A percentile compares a stretch with the other conserved stretches of the same genome.
These are phyloP conservation scores for Gnomoniopsis sp. DNA, from an alignment of 2,329 filamentous ascomycete species.

Conservation along the genomic window DNA sequence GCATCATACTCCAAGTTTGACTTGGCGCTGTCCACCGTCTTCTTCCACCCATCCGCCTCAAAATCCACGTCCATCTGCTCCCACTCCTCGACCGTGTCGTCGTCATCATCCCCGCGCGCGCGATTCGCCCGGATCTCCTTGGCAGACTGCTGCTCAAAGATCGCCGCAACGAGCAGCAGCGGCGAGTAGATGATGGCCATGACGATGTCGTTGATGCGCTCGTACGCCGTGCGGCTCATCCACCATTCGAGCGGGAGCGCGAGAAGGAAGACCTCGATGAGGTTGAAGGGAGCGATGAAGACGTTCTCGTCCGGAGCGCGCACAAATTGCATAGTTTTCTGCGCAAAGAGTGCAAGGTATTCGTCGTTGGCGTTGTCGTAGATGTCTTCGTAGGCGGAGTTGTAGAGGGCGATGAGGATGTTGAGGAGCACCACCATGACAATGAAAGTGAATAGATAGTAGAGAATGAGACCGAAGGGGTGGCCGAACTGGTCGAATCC, in stretches of 20 bases:
- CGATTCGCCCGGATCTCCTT: conserved; percentile 69
- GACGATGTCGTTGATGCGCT: conserved; percentile 79
- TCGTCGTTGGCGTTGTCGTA: conserved; percentile 93
- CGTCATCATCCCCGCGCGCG: conserved; percentile 78
- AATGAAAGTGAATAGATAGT: conserved; percentile 97
- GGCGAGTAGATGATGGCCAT: conserved; percentile 87
- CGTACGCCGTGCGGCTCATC: conserved; percentile 72
- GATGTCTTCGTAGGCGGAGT: conserved; percentile 93
- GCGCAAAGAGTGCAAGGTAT: conserved; percentile 87
- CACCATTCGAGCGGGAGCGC: conserved; percentile 91
- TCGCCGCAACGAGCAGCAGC: conserved; percentile 73
- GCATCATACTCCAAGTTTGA: conserved; percentile 80
- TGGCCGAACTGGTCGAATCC: conserved; percentile 88
- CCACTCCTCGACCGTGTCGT: conserved; percentile 89
- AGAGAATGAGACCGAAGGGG: conserved; percentile 90
- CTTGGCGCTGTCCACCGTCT: conserved; percentile 70
- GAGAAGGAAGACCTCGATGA: conserved; percentile 81
- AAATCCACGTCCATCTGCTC: conserved; percentile 82
- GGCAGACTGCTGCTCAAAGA: conserved; percentile 65
- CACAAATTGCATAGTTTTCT: conserved; percentile 96
- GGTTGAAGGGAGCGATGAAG: conserved; percentile 92
- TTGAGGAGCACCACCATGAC: conserved; percentile 93
- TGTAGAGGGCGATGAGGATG: conserved; percentile 95
- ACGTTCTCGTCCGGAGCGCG: conserved; percentile 97
- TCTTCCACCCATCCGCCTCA: conserved; percentile 79